Percentiles rank a stretch among this genome's conserved stretches.
Conservation (phyloP, 83 land plant genomes). For the Thuja plicata region DNA sequence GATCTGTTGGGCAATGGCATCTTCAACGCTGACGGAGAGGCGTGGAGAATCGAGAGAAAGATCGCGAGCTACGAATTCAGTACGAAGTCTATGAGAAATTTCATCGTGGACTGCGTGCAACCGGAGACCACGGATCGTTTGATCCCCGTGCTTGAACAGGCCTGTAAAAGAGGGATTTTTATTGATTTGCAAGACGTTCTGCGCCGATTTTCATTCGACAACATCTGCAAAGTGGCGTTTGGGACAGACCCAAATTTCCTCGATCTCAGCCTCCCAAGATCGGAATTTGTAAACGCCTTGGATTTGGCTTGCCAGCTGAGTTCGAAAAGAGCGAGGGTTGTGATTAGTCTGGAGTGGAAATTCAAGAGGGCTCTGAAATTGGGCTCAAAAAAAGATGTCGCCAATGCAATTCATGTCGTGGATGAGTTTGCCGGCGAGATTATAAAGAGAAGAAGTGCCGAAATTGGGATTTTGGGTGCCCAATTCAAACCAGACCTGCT, state of each 20-base stretch:
- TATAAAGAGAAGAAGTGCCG: background rate
- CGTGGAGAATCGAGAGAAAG: too few species aligned
- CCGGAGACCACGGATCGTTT: conserved; percentile 30
- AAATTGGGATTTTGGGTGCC: too few species aligned
- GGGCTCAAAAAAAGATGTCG: conserved; percentile 20
- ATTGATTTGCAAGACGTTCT: conserved; percentile 64
- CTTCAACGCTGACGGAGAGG: conserved; percentile 66
- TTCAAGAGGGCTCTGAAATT: conserved; percentile 23
- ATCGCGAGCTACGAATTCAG: conserved; percentile 66
- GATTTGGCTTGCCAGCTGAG: conserved; percentile 19
- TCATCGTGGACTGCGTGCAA: conserved; percentile 20
- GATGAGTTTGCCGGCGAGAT: conserved; percentile 12
- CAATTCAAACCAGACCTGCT: conserved; percentile 22
- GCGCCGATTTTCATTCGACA: conserved; percentile 50
- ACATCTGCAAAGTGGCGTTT: conserved; percentile 51
- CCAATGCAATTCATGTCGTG: conserved; percentile 13
- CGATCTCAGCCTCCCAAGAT: background rate
- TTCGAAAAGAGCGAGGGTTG: conserved; percentile 20
- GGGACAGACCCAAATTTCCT: conserved; percentile 55
- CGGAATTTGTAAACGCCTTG: conserved; percentile 28
- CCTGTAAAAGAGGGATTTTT: background rate
- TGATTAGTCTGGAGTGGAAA: conserved; percentile 20
- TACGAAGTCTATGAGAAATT: conserved; percentile 36
- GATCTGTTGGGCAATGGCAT: conserved; percentile 73
- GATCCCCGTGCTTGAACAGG: conserved; percentile 33